Percentiles rank a stretch among this genome's conserved stretches.
Conservation (phyloP, 129 eudicot genomes). For the Flaveria ramosissima region DNA sequence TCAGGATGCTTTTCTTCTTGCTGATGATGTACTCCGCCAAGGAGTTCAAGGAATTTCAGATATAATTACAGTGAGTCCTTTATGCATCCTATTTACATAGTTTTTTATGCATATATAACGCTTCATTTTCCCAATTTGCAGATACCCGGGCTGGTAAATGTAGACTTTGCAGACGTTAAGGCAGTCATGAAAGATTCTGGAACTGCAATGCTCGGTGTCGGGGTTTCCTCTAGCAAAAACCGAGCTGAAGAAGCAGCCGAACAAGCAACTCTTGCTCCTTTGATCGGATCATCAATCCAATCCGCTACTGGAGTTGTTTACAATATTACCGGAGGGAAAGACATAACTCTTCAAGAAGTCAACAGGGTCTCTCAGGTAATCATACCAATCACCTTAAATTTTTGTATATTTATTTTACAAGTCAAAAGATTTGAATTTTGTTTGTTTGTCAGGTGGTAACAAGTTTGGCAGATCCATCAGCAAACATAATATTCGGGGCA, state of each 20-base stretch:
- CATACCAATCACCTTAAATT: neutral
- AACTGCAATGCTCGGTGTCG: conserved; percentile 99
- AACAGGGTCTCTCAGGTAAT: conserved; percentile 87
- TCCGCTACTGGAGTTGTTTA: conserved; percentile 98
- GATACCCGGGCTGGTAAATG: conserved; percentile 98
- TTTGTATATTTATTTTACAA: neutral
- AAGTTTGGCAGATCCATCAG: conserved; percentile 93
- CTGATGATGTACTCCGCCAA: conserved; percentile 97
- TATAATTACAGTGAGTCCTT: conserved; percentile 76
- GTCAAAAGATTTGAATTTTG: conserved; percentile 4
- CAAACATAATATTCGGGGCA: conserved; percentile 96
- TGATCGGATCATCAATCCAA: conserved; percentile 92
- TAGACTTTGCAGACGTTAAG: conserved; percentile 96
- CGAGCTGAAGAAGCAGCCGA: conserved; percentile 99
- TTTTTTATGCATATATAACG: neutral
- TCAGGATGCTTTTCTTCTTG: conserved; percentile 93
- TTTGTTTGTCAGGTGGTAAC: conserved; percentile 73
- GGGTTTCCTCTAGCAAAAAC: conserved; percentile 94
- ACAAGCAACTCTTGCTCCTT: conserved; percentile 95
- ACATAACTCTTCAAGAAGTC: conserved; percentile 97
- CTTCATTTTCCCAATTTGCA: conserved; percentile 25
- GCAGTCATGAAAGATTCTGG: conserved; percentile 98
- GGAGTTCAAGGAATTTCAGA: conserved; percentile 98
- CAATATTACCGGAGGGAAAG: conserved; percentile 94
- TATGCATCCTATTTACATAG: neutral